Conservation (phyloP, 345 rosid genomes). For the Eucalyptus camaldulensis region DNA sequence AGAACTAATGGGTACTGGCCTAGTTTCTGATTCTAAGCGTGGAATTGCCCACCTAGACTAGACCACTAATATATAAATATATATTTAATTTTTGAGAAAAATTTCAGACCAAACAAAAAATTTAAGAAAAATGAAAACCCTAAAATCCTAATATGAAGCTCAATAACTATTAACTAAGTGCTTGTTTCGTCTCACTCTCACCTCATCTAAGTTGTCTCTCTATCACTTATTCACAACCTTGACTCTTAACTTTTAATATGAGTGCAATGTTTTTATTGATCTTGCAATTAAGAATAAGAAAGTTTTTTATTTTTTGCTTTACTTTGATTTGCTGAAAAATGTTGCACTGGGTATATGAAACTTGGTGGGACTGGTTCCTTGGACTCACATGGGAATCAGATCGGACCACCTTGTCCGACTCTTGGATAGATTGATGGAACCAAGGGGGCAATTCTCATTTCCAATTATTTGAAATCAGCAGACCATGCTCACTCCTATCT, state of each 20-base stretch:
- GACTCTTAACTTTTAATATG: too few species aligned
- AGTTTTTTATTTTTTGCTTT: too few species aligned
- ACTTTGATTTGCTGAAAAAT: too few species aligned
- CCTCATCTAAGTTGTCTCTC: too few species aligned
- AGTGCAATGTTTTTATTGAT: rapidly evolving
- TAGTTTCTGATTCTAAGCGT: rapidly evolving
- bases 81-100: too few species aligned
- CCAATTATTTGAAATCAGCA: too few species aligned
- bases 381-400: rapidly evolving
- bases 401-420: rapidly evolving
- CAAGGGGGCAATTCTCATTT: rapidly evolving
- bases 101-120: rapidly evolving
- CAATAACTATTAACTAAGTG: rapidly evolving
- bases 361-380: rapidly evolving
- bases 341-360: rapidly evolving
- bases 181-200: rapidly evolving
- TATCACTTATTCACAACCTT: rapidly evolving
- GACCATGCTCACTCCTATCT: too few species aligned
- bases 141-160: too few species aligned
- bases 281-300: too few species aligned
- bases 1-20: rapidly evolving
- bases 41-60: rapidly evolving
- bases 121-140: too few species aligned
- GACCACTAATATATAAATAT: too few species aligned
- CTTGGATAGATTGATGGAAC: rapidly evolving